These are phyloP conservation scores for Exidia glandulosa DNA, from an alignment of 768 basidiomycete genomes.

Conservation along the genomic window DNA sequence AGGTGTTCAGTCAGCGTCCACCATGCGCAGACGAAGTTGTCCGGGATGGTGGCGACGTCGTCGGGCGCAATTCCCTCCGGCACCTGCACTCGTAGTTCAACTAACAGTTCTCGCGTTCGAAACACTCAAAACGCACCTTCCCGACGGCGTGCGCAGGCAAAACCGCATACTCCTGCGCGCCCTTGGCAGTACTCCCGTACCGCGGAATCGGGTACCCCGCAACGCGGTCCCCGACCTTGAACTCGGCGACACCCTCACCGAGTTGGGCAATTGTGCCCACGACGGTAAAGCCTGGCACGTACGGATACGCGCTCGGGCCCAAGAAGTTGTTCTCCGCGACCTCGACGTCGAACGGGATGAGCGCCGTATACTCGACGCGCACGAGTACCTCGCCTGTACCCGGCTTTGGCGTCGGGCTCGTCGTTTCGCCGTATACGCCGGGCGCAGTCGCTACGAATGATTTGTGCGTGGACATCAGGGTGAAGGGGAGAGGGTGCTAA, in stretches of 20 bases:
- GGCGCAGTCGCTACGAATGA: not conserved
- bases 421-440: not conserved
- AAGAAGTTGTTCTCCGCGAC: constrained; percentile 23
- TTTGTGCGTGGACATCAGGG: not conserved
- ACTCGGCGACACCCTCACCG: constrained; percentile 22
- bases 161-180: constrained; percentile 27
- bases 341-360: constrained; percentile 33
- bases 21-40: constrained; percentile 32
- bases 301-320: constrained; percentile 18
- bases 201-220: constrained; percentile 17
- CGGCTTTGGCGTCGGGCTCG: constrained; percentile 24
- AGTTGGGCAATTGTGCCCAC: constrained; percentile 28
- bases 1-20: constrained; percentile 26
- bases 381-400: constrained; percentile 28
- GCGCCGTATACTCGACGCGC: constrained; percentile 28
- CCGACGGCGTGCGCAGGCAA: constrained; percentile 20
- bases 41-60: constrained; percentile 28
- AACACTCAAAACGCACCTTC: constrained; percentile 22
- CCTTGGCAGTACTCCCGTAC: constrained; percentile 17
- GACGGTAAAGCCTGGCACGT: constrained; percentile 26
- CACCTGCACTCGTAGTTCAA: constrained; percentile 19
- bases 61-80: constrained; percentile 29
- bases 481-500: no score
- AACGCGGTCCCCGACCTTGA: constrained; percentile 29
- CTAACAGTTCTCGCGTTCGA: not conserved